A percentile compares a stretch with the other conserved stretches of the same genome.
phyloP scores from a whole-genome alignment of 2,329 filamentous ascomycete genomes.

The Hymenoscyphus repandus region DNA sequence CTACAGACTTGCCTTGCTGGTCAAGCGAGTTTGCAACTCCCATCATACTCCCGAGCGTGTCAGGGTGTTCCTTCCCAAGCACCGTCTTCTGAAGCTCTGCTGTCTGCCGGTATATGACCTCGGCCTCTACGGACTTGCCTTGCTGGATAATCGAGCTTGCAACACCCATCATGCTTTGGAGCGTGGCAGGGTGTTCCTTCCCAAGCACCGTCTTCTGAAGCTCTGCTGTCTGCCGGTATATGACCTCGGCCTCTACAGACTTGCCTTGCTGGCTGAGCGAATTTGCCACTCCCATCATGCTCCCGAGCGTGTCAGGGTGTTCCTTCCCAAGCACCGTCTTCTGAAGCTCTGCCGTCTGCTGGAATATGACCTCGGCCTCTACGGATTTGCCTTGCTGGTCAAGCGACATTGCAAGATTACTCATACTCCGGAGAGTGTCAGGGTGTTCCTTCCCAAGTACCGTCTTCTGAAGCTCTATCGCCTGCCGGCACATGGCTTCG shows the following conservation, averaged over 20 bases:
- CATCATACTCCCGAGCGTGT: constrained; percentile 10
- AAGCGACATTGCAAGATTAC: no score
- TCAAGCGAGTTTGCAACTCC: constrained; percentile 6
- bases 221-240: not conserved
- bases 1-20: not conserved
- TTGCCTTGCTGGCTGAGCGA: not conserved
- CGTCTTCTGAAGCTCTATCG: no score
- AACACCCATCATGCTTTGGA: constrained; percentile 12
- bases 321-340: no score
- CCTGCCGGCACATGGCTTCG: no score
- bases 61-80: constrained; percentile 11
- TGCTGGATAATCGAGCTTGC: not conserved
- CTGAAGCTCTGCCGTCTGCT: no score
- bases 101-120: not conserved
- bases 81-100: constrained; percentile 1
- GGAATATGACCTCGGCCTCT: no score
- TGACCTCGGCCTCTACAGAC: not conserved
- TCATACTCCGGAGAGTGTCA: no score
- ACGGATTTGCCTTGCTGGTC: no score
- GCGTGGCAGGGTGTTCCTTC: constrained; percentile 10
- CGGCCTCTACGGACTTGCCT: not conserved
- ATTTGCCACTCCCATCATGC: constrained; percentile 12
- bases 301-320: constrained; percentile 10
- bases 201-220: constrained; percentile 8
- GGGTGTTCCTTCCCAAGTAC: no score